Conservation (phyloP, 148 eudicot genomes). For the Rhododendron simsii region DNA sequence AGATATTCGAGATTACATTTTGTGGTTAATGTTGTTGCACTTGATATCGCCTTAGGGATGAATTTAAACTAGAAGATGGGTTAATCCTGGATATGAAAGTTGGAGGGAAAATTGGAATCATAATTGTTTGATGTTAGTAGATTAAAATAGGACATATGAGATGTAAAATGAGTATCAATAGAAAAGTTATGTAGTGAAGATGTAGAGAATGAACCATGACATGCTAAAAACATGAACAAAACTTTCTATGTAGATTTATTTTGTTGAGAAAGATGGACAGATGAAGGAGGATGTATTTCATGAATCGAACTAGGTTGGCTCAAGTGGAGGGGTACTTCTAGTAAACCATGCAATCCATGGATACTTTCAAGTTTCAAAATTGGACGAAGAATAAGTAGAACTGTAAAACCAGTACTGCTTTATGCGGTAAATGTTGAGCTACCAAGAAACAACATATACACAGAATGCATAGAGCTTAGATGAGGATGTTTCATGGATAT, state of each 20-base stretch:
- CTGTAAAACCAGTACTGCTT: not conserved
- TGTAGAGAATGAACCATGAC: not conserved
- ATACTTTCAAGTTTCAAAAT: not conserved
- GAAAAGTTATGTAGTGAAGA: not conserved
- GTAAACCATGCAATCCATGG: not conserved
- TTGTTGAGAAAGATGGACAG: not conserved
- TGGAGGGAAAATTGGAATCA: not conserved
- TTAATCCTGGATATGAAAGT: not conserved
- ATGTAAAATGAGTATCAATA: not conserved
- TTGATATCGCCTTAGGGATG: not conserved
- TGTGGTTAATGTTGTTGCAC: not conserved
- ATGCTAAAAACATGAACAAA: not conserved
- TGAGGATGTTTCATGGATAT: not conserved
- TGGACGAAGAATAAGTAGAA: not conserved
- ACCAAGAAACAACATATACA: not conserved
- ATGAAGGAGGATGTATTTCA: not conserved
- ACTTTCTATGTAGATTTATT: not conserved
- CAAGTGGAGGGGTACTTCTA: not conserved
- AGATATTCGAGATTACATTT: not conserved
- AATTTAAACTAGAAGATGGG: not conserved
- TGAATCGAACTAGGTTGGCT: not conserved
- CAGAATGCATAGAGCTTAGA: not conserved
- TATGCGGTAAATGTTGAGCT: not conserved
- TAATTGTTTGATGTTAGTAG: not conserved
- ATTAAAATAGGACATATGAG: not conserved